phyloP scores from a whole-genome alignment of 2,329 filamentous ascomycete species.

The Lachnellula hyalina region DNA sequence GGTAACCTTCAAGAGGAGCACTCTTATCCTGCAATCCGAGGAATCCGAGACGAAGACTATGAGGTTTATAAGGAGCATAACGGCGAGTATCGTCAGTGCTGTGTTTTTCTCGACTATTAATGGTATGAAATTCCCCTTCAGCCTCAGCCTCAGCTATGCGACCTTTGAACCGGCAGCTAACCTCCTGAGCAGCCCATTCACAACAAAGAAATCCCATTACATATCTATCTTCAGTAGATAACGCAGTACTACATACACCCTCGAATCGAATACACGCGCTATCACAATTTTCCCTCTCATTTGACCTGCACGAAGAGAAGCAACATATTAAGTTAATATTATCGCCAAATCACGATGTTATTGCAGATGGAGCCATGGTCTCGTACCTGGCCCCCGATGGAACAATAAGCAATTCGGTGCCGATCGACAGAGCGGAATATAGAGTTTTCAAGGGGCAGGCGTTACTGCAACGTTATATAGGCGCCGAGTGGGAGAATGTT shows the following conservation, averaged over 20 bases:
- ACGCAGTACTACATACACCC: slow-evolving; percentile 71
- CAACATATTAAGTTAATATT: slow-evolving; percentile 73
- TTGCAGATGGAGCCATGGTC: slow-evolving; percentile 70
- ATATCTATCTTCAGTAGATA: slow-evolving; percentile 66
- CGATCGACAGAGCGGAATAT: slow-evolving; percentile 67
- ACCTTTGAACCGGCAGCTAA: not conserved
- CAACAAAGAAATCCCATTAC: slow-evolving; percentile 70
- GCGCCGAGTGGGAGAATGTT: slow-evolving; percentile 66
- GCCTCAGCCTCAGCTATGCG: not conserved
- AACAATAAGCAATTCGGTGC: slow-evolving; percentile 57
- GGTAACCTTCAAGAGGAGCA: not conserved
- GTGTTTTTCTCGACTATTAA: slow-evolving; percentile 17
- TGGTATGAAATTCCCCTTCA: slow-evolving; percentile 8
- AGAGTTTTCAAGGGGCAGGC: slow-evolving; percentile 79
- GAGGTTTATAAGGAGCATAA: slow-evolving; percentile 23
- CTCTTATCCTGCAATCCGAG: not conserved
- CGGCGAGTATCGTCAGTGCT: slow-evolving; percentile 20
- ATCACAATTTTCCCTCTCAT: slow-evolving; percentile 80
- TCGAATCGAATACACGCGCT: slow-evolving; percentile 74
- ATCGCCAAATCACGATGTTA: slow-evolving; percentile 86
- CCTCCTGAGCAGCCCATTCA: slow-evolving; percentile 54
- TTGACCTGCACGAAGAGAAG: slow-evolving; percentile 62
- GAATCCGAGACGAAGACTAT: not conserved
- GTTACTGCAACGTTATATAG: slow-evolving; percentile 58
- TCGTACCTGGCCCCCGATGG: slow-evolving; percentile 70